Conservation (phyloP, 352 stramenopile genomes). For the Globisporangium cederbergense region DNA sequence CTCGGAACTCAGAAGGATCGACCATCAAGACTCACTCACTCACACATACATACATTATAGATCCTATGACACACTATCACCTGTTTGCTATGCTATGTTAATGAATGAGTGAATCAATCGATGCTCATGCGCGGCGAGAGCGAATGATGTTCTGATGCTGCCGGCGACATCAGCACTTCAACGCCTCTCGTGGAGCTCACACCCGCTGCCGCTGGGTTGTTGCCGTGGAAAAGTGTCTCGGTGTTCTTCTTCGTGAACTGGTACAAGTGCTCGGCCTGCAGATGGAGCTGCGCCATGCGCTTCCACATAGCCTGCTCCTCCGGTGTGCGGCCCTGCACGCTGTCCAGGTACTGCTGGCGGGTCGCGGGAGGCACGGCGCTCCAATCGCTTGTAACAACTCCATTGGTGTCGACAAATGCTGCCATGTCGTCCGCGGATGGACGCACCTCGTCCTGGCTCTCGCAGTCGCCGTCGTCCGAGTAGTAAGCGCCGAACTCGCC, state of each 20-base stretch:
- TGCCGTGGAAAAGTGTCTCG: background rate
- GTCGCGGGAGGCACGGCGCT: background rate
- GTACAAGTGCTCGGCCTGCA: conserved; percentile 12
- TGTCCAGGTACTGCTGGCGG: conserved; percentile 11
- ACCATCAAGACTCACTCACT: background rate
- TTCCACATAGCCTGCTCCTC: conserved; percentile 18
- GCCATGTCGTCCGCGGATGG: background rate
- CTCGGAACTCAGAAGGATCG: too few species aligned
- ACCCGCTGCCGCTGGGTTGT: background rate
- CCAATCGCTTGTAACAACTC: conserved; percentile 4
- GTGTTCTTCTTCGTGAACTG: conserved; percentile 17
- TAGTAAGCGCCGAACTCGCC: conserved; percentile 1
- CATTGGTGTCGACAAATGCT: background rate
- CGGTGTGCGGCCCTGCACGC: conserved; percentile 2
- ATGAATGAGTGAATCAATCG: background rate
- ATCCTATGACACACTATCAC: background rate
- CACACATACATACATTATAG: background rate
- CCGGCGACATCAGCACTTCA: background rate
- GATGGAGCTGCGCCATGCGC: conserved; percentile 12
- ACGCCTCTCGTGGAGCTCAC: background rate
- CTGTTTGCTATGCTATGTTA: too few species aligned
- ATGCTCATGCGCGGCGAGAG: conserved; percentile 10
- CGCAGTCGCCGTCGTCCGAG: background rate
- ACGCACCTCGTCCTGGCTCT: background rate
- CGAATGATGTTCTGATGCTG: background rate